These are phyloP conservation scores for Conticribra weissflogii DNA, from an alignment of 108 stramenopile genomes.

Conservation along the genomic window DNA sequence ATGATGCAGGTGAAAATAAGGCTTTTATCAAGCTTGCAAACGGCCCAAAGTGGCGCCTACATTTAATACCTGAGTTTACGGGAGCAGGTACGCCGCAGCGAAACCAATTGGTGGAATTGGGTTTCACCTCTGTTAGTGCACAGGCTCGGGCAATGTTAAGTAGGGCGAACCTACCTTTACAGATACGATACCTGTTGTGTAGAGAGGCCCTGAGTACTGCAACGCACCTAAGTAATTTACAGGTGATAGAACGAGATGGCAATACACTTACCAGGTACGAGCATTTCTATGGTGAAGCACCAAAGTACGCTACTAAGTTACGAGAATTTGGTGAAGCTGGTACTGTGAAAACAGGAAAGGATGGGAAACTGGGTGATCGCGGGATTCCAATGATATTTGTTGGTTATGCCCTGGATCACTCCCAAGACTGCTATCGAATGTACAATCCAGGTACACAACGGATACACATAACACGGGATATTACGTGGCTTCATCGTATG, in stretches of 20 bases:
- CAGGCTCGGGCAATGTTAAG: constrained; percentile 8
- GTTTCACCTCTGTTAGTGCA: constrained; percentile 15
- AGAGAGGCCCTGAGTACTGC: constrained; percentile 15
- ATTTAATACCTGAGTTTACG: constrained; percentile 30
- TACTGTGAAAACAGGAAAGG: constrained; percentile 9
- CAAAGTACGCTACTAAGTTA: constrained; percentile 1
- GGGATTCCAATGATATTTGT: constrained; percentile 32
- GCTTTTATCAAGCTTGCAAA: constrained; percentile 2
- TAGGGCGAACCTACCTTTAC: constrained; percentile 5
- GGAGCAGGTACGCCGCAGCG: constrained; percentile 38
- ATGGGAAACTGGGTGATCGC: constrained; percentile 19
- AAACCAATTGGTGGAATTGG: constrained; percentile 39
- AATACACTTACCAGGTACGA: constrained; percentile 5
- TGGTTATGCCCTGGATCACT: constrained; percentile 16
- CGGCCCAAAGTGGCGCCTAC: constrained; percentile 16
- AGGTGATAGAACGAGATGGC: constrained; percentile 11
- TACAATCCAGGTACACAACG: background rate
- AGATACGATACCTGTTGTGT: background rate
- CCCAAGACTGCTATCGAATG: constrained; percentile 8
- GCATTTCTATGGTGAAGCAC: background rate
- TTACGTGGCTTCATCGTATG: constrained; percentile 25
- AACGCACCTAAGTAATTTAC: constrained; percentile 26
- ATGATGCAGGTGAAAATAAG: constrained; percentile 50
- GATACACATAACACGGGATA: constrained; percentile 1
- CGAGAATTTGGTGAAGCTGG: constrained; percentile 36